A percentile compares a stretch with the other conserved stretches of the same genome.
Evolutionary conservation across 2,329 filamentous ascomycete species (phyloP).

Genomic region (Coleophoma crateriformis): DNA sequence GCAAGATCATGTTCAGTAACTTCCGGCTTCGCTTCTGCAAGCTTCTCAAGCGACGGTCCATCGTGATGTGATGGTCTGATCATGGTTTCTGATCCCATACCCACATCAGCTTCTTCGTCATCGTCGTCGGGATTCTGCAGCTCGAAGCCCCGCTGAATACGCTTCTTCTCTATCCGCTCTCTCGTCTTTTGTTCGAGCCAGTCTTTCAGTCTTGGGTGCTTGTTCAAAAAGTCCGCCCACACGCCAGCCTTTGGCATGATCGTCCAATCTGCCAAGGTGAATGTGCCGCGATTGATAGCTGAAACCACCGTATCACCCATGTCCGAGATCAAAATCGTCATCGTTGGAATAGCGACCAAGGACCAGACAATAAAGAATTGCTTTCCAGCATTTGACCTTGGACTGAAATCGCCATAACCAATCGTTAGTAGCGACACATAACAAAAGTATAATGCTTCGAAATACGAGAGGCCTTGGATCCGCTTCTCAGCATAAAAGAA

Average conservation of each 20-base stretch:
- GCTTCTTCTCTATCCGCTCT: slow-evolving; percentile 33
- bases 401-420: slow-evolving; percentile 63
- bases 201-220: slow-evolving; percentile 35
- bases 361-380: slow-evolving; percentile 70
- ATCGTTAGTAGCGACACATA: slow-evolving; percentile 65
- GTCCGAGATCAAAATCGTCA: slow-evolving; percentile 61
- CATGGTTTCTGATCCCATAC: not conserved
- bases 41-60: slow-evolving; percentile 27
- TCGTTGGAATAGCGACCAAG: slow-evolving; percentile 61
- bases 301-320: slow-evolving; percentile 61
- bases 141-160: slow-evolving; percentile 29
- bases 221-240: slow-evolving; percentile 43
- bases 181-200: slow-evolving; percentile 32
- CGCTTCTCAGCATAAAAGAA: slow-evolving; percentile 55
- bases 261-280: slow-evolving; percentile 57
- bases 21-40: slow-evolving; percentile 30
- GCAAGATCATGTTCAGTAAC: slow-evolving; percentile 43
- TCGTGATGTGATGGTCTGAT: slow-evolving; percentile 4
- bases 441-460: slow-evolving; percentile 63
- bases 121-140: slow-evolving; percentile 23
- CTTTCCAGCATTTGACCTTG: slow-evolving; percentile 58
- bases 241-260: slow-evolving; percentile 57
- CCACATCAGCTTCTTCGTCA: slow-evolving; percentile 14
- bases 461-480: slow-evolving; percentile 51
- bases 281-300: slow-evolving; percentile 57